phyloP scores from a whole-genome alignment of 352 stramenopile genomes.

The Peronosclerospora sorghi region DNA sequence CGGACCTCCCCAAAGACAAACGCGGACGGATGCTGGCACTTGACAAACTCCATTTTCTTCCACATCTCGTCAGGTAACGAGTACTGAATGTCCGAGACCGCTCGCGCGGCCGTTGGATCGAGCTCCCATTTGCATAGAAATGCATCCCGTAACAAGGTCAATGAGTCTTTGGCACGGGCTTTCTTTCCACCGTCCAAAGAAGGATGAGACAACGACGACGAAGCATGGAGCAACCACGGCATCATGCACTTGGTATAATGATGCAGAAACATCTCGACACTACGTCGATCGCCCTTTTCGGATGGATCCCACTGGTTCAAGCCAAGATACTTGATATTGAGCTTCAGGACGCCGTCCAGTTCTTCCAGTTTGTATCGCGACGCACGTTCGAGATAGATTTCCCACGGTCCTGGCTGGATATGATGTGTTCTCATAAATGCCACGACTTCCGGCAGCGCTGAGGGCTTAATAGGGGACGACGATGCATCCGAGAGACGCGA shows the following conservation, averaged over 20 bases:
- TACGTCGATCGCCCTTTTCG: constrained; percentile 53
- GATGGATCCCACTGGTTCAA: constrained; percentile 67
- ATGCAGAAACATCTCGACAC: constrained; percentile 73
- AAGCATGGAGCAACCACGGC: constrained; percentile 53
- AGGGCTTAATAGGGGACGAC: constrained; percentile 54
- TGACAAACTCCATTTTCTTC: constrained; percentile 68
- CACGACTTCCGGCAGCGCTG: constrained; percentile 47
- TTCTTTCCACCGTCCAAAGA: constrained; percentile 38
- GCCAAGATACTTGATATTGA: constrained; percentile 69
- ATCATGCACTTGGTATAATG: constrained; percentile 79
- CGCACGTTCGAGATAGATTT: constrained; percentile 64
- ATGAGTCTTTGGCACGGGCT: constrained; percentile 40
- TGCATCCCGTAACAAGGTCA: constrained; percentile 58
- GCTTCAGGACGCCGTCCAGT: constrained; percentile 43
- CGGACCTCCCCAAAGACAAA: constrained; percentile 69
- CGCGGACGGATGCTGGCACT: constrained; percentile 50
- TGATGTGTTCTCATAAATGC: constrained; percentile 70
- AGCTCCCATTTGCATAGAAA: constrained; percentile 82
- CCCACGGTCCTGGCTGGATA: constrained; percentile 69
- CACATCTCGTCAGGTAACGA: constrained; percentile 75
- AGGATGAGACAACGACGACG: constrained; percentile 37
- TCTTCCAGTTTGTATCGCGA: constrained; percentile 58
- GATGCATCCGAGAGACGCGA: constrained; percentile 48
- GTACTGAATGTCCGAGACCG: constrained; percentile 64
- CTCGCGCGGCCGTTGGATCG: constrained; percentile 44